A percentile compares a stretch with the other conserved stretches of the same genome.
Evolutionary conservation across 192 early-diverging fungal species (phyloP).

Genomic region (Anaeromyces robustus): DNA sequence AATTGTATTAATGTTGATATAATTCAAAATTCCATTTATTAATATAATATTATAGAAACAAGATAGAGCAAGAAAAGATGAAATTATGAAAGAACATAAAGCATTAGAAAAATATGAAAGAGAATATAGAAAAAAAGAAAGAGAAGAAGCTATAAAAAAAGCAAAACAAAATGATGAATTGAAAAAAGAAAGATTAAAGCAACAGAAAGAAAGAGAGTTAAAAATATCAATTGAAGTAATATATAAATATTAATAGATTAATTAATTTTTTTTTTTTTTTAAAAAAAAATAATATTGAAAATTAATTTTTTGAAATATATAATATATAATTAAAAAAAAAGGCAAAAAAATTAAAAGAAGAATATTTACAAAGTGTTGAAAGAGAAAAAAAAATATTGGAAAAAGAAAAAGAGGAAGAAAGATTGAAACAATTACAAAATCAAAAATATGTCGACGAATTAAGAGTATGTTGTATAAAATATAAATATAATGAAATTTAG

Average conservation of each 20-base stretch:
- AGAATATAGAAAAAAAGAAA: neutral
- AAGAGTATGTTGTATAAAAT: neutral
- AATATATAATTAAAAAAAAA: neutral
- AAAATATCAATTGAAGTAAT: neutral
- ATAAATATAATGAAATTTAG: too few species aligned
- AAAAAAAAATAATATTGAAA: too few species aligned
- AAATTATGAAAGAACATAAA: neutral
- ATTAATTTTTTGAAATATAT: too few species aligned
- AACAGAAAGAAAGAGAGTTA: neutral
- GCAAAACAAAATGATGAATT: neutral
- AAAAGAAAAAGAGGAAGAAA: neutral
- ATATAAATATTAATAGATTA: too few species aligned
- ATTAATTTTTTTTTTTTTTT: too few species aligned
- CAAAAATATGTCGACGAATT: neutral
- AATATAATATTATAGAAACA: neutral
- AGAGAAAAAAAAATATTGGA: neutral
- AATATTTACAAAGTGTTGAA: neutral
- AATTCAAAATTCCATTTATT: too few species aligned
- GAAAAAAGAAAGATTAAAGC: neutral
- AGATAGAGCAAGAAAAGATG: neutral
- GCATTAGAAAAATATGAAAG: neutral
- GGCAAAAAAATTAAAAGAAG: neutral
- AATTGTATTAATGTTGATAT: too few species aligned
- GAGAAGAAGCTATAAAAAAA: neutral
- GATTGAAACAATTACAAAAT: neutral